Percentiles rank a stretch among this genome's conserved stretches.
These are phyloP conservation scores for Ustilago loliicola DNA, from an alignment of 1,284 basidiomycete species.

Conservation along the genomic window DNA sequence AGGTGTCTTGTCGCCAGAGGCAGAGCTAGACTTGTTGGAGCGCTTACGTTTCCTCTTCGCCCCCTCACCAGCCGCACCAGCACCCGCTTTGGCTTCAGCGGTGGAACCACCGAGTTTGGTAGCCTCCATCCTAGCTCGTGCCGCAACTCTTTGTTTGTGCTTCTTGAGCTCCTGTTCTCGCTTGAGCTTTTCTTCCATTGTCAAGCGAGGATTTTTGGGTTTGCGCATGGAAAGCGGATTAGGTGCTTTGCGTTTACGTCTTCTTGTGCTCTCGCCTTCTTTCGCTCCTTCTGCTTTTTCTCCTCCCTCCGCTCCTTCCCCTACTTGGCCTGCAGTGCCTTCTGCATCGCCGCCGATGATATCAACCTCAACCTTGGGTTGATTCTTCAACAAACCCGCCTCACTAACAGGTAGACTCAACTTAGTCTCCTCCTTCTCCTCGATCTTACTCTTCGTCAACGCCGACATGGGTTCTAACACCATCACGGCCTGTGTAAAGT, in stretches of 20 bases:
- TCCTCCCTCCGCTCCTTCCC: background rate
- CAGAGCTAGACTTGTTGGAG: background rate
- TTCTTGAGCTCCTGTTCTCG: slow-evolving; percentile 73
- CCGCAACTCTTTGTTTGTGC: slow-evolving; percentile 41
- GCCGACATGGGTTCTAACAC: slow-evolving; percentile 68
- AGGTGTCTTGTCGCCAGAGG: background rate
- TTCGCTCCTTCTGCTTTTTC: background rate
- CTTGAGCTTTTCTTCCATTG: slow-evolving; percentile 44
- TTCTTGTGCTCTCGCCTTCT: slow-evolving; percentile 14
- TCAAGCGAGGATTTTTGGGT: slow-evolving; percentile 71
- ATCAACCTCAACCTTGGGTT: slow-evolving; percentile 28
- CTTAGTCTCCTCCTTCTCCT: slow-evolving; percentile 52
- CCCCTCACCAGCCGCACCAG: background rate
- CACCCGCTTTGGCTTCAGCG: background rate
- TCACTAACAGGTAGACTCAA: slow-evolving; percentile 46
- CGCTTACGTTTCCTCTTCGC: slow-evolving; percentile 28
- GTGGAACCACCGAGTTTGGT: slow-evolving; percentile 6
- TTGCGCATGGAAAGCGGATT: slow-evolving; percentile 95
- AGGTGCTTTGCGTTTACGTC: slow-evolving; percentile 76
- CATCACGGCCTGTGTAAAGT: slow-evolving; percentile 67
- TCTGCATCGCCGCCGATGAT: slow-evolving; percentile 32
- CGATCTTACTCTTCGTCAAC: slow-evolving; percentile 55
- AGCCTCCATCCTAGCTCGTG: slow-evolving; percentile 24
- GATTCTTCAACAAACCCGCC: slow-evolving; percentile 26
- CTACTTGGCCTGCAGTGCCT: slow-evolving; percentile 78